Evolutionary conservation across 257 asterid species (phyloP), one percentile per base, ranked within the genome.

Genomic region (Solanum etuberosum): DNA sequence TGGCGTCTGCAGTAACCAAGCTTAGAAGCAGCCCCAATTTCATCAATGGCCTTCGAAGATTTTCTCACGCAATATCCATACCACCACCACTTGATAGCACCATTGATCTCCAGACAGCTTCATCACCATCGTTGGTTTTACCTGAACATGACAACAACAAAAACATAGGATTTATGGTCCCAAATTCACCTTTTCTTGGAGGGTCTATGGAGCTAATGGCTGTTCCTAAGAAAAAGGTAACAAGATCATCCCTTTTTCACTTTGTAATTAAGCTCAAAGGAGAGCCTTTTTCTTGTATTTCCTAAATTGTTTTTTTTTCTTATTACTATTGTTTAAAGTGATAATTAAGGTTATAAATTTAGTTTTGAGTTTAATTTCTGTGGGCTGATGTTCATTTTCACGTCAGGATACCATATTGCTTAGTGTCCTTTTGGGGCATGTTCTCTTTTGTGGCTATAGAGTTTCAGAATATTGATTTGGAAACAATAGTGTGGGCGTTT

Each of bases 121-220:
- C 91, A 77, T 59, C 92, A 40, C 94, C 95, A 89, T 90, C 89
- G 67, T 51, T 90, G 90, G 91, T 89, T 89, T 92, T 90, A 32
- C 97, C 97, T 59, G 98, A 94, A 88, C 31, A 89, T 57, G 88
- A 92, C 23, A 87, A 89, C 46, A 9, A 27, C 63, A 87, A 89
- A n/a, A 86, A 85, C 46, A 37, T 73, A 34, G 90, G 90, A 27
- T 84, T 84, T 46, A 89, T 76, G 59, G 88, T 88, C 7, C 90
- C 90, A 18, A 81, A 88, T 83, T 90, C 86, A 78, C 90, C 93
- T 8, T 91, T 89, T 40, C 68, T 86, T 27, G 86, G 83, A 37
- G 98, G 94, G 12, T 90, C 91, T 34, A 91, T 95, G 94, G 98
- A 95, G 88, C 96, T 95, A 54, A 95, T 94, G 98, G 98, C 98